Base-by-base conservation (phyloP, 306 rosid species). In the Sicyos edulis region DNA sequence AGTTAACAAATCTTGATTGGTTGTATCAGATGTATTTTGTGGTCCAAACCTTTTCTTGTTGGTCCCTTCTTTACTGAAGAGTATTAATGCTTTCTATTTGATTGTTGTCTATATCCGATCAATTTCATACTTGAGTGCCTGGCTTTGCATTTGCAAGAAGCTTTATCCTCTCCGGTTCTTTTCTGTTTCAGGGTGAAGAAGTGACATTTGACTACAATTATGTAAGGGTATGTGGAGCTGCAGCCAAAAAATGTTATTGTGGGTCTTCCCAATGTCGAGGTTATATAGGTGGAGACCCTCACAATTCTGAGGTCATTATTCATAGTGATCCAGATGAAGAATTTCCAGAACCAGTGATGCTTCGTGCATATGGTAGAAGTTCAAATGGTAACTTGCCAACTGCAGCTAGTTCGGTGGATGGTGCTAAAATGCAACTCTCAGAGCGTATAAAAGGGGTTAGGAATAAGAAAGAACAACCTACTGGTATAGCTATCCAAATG, bases 191-290 rank as follows among this genome's bases (percentile, higher is more conserved):
- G 99, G 99, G 83, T 81, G 99, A 95, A 86, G 99, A 95, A 82
- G 89, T 95, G 88, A 95, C 99, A 26, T 95, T 95, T 77, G 97
- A 95, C 86, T 95, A 95, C 92, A 95, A 95, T 84, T 95, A 89
- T 76, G 99, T 91, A 65, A 95, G 99, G 89, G 99, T 95, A 62
- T 89, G 89, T 74, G 99, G 99, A 71, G 99, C 99, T 63, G 99
- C 99, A 79, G 99, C 99, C 61, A 91, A 91, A 87, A 91, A 89
- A 78, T 95, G 99, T 77, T 75, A 91, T 74, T 95, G 99, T 80
- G 86, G 95, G 62, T 83, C 99, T 60, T 74, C 79, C 73, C 86
- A 74, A 11, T 95, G 99, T 84, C 95, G 84, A 69, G 99, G 99
- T 71, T 95, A 86, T 76, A 91, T 95, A 68, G 99, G 95, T 22